Percentiles rank a stretch among this genome's conserved stretches.
phyloP scores from a whole-genome alignment of 441 rosid genomes.

The Mallotus japonicus region DNA sequence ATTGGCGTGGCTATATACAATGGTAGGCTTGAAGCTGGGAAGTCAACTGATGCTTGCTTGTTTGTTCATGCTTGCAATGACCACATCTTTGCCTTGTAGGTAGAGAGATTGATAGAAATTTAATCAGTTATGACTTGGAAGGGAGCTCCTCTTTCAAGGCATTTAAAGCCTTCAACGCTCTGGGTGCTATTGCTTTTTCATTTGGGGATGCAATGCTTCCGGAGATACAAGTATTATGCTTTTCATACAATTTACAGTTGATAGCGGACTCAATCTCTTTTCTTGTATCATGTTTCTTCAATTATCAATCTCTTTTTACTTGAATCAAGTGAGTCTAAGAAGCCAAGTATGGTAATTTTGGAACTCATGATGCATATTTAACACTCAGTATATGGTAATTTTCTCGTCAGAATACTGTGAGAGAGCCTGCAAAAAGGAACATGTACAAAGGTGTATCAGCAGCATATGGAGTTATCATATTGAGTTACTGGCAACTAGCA shows the following conservation, averaged over 20 bases:
- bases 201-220: conserved; percentile 66
- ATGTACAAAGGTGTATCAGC: conserved; percentile 53
- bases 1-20: conserved; percentile 47
- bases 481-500: conserved; percentile 50
- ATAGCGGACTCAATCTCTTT: not conserved
- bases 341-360: too few relatives aligned
- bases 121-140: conserved; percentile 37
- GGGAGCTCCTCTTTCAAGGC: conserved; percentile 42
- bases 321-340: too few relatives aligned
- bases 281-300: too few relatives aligned
- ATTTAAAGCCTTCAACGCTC: conserved; percentile 53
- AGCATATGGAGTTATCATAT: conserved; percentile 40
- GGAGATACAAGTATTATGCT: conserved; percentile 45
- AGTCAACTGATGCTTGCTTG: not conserved
- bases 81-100: conserved; percentile 26
- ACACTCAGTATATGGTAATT: too few relatives aligned
- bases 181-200: conserved; percentile 53
- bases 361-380: too few relatives aligned
- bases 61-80: not conserved
- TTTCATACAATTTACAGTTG: not conserved
- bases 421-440: conserved; percentile 43
- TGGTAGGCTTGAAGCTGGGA: conserved; percentile 23
- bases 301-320: too few relatives aligned
- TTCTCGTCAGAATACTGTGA: conserved; percentile 20
- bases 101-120: conserved; percentile 34